Percentiles rank a stretch among this genome's conserved stretches.
These are phyloP conservation scores for Penicillium corylophilum DNA, from an alignment of 2,329 filamentous ascomycete genomes.

Conservation along the genomic window DNA sequence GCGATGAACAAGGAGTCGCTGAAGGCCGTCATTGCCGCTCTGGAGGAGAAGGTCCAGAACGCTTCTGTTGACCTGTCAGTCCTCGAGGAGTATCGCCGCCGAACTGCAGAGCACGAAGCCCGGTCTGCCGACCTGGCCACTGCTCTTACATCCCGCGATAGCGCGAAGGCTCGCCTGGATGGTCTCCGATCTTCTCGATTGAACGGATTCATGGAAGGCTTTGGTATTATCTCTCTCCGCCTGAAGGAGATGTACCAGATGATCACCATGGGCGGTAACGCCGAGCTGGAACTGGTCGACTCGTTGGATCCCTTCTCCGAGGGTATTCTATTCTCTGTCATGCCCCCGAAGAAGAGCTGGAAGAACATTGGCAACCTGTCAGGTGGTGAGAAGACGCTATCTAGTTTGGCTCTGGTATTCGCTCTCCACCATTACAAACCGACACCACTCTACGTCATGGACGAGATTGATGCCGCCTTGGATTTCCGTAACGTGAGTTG, in stretches of 20 bases:
- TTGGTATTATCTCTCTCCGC: constrained; percentile 86
- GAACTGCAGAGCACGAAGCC: constrained; percentile 76
- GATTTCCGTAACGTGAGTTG: constrained; percentile 92
- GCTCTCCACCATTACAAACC: constrained; percentile 97
- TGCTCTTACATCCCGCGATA: constrained; percentile 75
- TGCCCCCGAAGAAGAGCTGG: constrained; percentile 99
- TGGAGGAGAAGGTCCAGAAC: constrained; percentile 77
- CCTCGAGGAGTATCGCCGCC: constrained; percentile 80
- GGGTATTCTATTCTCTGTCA: constrained; percentile 94
- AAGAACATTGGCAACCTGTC: constrained; percentile 97
- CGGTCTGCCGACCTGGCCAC: constrained; percentile 80
- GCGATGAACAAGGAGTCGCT: constrained; percentile 63
- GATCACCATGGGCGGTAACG: constrained; percentile 99
- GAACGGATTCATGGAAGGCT: constrained; percentile 98
- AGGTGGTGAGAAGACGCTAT: constrained; percentile 96
- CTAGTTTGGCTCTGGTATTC: constrained; percentile 92
- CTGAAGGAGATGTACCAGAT: constrained; percentile 99
- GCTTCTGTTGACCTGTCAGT: constrained; percentile 86
- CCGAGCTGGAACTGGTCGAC: constrained; percentile 94
- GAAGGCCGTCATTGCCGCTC: constrained; percentile 63
- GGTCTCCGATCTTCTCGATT: constrained; percentile 85
- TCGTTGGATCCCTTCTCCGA: constrained; percentile 95
- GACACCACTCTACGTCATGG: constrained; percentile 97
- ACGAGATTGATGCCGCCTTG: constrained; percentile 96
- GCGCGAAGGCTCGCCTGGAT: constrained; percentile 87